These are phyloP conservation scores for Colletotrichum truncatum DNA, from an alignment of 2,329 filamentous ascomycete genomes.

Conservation along the genomic window DNA sequence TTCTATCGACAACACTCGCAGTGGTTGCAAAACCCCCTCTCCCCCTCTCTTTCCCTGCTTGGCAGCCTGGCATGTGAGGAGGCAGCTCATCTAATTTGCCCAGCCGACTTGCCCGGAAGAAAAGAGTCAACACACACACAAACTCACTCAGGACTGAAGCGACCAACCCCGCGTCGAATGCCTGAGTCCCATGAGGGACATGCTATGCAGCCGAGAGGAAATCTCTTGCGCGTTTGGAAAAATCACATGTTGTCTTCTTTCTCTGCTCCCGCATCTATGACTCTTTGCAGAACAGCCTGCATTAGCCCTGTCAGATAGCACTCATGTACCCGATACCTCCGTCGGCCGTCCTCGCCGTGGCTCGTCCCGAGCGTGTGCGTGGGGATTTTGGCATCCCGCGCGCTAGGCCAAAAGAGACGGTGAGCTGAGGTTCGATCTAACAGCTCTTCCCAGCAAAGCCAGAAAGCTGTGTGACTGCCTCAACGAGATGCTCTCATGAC, in stretches of 20 bases:
- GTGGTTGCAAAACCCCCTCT: no score
- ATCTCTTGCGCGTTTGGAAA: not conserved
- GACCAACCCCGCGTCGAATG: not conserved
- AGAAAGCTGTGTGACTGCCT: no score
- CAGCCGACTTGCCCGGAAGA: no score
- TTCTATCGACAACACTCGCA: no score
- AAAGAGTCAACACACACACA: not conserved
- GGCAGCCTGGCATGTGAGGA: no score
- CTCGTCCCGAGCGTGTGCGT: slow-evolving; percentile 10
- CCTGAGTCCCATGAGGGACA: no score
- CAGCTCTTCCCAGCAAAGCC: no score
- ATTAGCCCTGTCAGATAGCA: slow-evolving; percentile 19
- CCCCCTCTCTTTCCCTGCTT: no score
- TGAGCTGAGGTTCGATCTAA: not conserved
- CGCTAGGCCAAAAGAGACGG: not conserved
- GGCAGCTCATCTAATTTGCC: no score
- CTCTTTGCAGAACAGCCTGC: slow-evolving; percentile 11
- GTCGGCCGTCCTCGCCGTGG: not conserved
- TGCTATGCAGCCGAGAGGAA: slow-evolving; percentile 1
- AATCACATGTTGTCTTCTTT: slow-evolving; percentile 26
- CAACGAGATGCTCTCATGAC: no score
- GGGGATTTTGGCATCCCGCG: slow-evolving; percentile 12
- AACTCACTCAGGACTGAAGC: no score
- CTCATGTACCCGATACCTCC: slow-evolving; percentile 15
- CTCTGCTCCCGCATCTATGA: not conserved